Base-by-base conservation (phyloP, 176 grass and related monocot species). In the Oropetium thomaeum region DNA sequence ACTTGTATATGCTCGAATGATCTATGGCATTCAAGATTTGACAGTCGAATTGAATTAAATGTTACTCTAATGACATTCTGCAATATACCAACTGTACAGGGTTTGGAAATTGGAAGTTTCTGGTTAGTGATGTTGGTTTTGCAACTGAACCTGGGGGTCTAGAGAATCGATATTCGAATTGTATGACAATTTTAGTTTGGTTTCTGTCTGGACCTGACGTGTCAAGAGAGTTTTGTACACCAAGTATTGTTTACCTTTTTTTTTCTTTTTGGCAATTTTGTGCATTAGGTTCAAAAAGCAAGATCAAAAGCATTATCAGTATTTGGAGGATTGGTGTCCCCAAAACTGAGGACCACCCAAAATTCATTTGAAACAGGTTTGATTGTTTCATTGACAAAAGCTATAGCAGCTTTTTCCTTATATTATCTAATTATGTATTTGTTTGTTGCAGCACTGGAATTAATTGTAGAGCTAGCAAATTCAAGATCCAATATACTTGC, bases 341-440 rank as follows among this genome's bases (percentile, higher is more conserved):
- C 91, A 48, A 98, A 94, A 76, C 87, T 98, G 45, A 84, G 84
- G 38, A 70, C 86, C 20, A 52, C 95, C 14, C 95, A 98, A 81
- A 65, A 84, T 83, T 98, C 95, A 68, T 98, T 98, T 58, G 89
- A 98, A 74, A 89, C 84, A 92, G 95, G 95, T 94, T 79, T 22
- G 38, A 4, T 27, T 69, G 10, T 78, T 87, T 39, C 60, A n/a
- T n/a, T 67, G 9, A 42, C 34, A 28, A 17, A 41, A 60, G 40
- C 30, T 32, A 29, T 55, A 52, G 7, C 2, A 14, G 4, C 32
- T 47, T 58, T 59, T 2, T 47, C 28, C 75, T 10, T 23, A 7
- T 71, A 23, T 71, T 83, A 68, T 74, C 35, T 75, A 45, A 75
- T 27, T 76, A 32, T 71, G 31, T 58, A 57, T 82, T 66, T 74